Evolutionary conservation across 805 yeast species (phyloP), one percentile per base, ranked within the genome.

Genomic region (Kurtzmaniella cleridarum): DNA sequence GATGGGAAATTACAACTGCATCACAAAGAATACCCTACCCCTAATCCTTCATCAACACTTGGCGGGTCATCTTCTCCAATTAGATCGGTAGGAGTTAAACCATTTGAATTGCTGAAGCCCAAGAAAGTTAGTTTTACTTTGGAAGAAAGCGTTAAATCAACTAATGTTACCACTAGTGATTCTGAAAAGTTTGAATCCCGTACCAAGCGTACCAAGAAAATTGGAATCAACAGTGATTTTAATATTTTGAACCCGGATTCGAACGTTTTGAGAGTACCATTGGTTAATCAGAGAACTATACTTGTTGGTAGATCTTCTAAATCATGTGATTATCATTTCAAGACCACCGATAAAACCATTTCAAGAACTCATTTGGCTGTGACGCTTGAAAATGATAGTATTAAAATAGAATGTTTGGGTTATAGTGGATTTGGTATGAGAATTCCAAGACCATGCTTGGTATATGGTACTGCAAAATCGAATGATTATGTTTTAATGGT

Each of bases 351-450:
- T 55, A 78, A 76, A 53, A 70, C 71, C 30, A 75, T 86, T 16
- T 83, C 93, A 11, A 75, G 95, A 37, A 69, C 71, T 9, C 95
- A 86, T 58, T 69, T 81, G 37, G 59, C 64, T 12, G 52, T 84
- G 2, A 62, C 71, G 18, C 79, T 74, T 53, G 49, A 64, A 1
- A 53, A 51, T 3, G 55, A 57, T 9, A 63, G 73, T 27, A 57
- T 87, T 33, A 65, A 62, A 12, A 56, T 91, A 36, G 74, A 74
- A 33, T 91, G 97, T 59, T 58, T 78, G 39, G 97, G 98, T 3
- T 75, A 79, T 62, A 91, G 91, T 57, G 96, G 97, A 9, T 63
- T 85, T 36, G 71, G 75, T 8, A 74, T 89, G 14, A 68, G 75
- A 3, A 73, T 87, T 30, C 93, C 95, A 0, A 60, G 57, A 39